Percentiles rank a stretch among this genome's conserved stretches.
These are phyloP conservation scores for Stachybotrys elegans DNA, from an alignment of 2,329 filamentous ascomycete genomes.

Conservation along the genomic window DNA sequence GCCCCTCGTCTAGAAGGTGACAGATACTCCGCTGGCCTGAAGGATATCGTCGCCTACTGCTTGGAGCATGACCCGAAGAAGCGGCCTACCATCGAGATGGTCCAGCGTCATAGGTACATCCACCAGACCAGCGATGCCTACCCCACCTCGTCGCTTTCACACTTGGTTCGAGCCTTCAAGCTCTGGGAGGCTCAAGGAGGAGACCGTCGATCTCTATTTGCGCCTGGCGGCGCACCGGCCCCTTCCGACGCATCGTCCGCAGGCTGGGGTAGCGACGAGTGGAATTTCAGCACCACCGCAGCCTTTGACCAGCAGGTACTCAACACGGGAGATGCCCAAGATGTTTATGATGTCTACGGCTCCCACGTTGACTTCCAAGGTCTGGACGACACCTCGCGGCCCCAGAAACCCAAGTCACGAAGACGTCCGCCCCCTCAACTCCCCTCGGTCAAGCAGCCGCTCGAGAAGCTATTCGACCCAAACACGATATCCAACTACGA, in stretches of 20 bases:
- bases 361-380: conserved; percentile 49
- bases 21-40: conserved; percentile 63
- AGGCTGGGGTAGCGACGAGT: conserved; percentile 51
- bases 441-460: conserved; percentile 50
- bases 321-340: conserved; percentile 47
- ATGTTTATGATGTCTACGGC: conserved; percentile 58
- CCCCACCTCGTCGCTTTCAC: conserved; percentile 57
- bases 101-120: conserved; percentile 67
- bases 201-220: conserved; percentile 61
- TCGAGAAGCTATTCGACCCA: conserved; percentile 63
- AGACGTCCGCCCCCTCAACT: conserved; percentile 54
- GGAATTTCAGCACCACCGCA: conserved; percentile 63
- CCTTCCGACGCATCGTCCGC: conserved; percentile 39
- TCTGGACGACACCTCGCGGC: conserved; percentile 46
- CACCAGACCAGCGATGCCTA: conserved; percentile 56
- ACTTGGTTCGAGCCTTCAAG: conserved; percentile 67
- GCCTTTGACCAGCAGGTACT: conserved; percentile 58
- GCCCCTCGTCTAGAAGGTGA: conserved; percentile 67
- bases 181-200: conserved; percentile 73
- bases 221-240: conserved; percentile 52
- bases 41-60: conserved; percentile 68
- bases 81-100: conserved; percentile 63
- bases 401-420: conserved; percentile 47
- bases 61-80: conserved; percentile 63
- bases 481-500: conserved; percentile 61